Evolutionary conservation across 1,284 basidiomycete species (phyloP).

Genomic region (Dichomitus squalens): DNA sequence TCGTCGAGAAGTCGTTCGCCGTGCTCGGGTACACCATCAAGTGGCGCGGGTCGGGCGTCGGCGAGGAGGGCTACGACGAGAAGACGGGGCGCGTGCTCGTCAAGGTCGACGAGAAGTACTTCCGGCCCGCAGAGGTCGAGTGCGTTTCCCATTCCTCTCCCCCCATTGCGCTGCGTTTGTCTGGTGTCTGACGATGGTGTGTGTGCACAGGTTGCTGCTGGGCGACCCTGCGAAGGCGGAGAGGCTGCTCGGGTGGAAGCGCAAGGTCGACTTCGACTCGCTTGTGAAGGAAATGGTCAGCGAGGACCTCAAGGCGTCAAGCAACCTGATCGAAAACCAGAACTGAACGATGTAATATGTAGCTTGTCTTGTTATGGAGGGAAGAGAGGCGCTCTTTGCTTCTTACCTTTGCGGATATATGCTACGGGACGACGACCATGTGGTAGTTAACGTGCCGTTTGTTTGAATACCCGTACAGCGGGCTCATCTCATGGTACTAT

Average conservation of each 20-base stretch:
- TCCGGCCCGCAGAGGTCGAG: conserved; percentile 93
- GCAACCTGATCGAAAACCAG: conserved; percentile 77
- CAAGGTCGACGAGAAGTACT: conserved; percentile 80
- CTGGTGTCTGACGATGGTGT: neutral
- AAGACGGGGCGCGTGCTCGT: conserved; percentile 73
- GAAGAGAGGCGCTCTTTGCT: no score
- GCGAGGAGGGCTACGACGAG: conserved; percentile 74
- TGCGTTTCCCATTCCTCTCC: conserved; percentile 39
- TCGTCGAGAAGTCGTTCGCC: conserved; percentile 82
- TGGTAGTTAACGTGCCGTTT: no score
- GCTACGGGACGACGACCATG: no score
- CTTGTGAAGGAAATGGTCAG: conserved; percentile 90
- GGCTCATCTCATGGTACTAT: no score
- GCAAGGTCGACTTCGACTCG: conserved; percentile 76
- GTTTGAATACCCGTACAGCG: no score
- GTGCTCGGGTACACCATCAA: conserved; percentile 66
- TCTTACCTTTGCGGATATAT: no score
- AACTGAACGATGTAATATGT: no score
- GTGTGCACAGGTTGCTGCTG: conserved; percentile 62
- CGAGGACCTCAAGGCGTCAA: conserved; percentile 71
- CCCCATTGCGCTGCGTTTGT: neutral
- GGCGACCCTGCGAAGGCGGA: conserved; percentile 89
- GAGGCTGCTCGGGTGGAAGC: conserved; percentile 82
- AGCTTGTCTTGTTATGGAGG: neutral
- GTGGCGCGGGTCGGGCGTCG: conserved; percentile 78